Evolutionary conservation across 2,329 filamentous ascomycete genomes (phyloP).

Genomic region (Chalaropsis thielavioides): DNA sequence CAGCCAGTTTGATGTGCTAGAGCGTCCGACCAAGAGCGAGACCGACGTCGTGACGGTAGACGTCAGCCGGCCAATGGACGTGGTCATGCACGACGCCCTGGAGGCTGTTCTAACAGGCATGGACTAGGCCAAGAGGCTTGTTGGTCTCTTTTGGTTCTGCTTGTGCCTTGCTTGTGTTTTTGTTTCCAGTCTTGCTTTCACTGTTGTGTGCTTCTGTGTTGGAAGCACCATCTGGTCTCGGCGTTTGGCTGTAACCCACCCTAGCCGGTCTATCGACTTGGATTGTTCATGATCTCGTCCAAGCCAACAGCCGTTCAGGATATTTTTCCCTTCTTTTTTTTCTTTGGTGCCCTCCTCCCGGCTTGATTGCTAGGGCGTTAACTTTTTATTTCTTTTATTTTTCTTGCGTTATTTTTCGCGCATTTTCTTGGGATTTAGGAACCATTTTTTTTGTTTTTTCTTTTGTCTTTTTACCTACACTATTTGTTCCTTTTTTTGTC

Average conservation of each 20-base stretch:
- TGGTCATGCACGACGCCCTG: constrained; percentile 48
- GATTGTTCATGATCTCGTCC: constrained; percentile 15
- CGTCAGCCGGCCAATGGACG: constrained; percentile 42
- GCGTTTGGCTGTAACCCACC: background rate
- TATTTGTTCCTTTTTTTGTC: background rate
- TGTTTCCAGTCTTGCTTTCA: background rate
- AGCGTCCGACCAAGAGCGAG: constrained; percentile 59
- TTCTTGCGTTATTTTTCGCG: background rate
- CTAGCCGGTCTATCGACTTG: background rate
- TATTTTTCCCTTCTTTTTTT: background rate
- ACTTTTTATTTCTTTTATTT: background rate
- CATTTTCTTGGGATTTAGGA: background rate
- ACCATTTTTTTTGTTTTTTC: background rate
- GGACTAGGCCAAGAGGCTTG: constrained; percentile 16
- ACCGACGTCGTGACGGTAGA: constrained; percentile 59
- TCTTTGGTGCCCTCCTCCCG: background rate
- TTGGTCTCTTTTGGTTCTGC: background rate
- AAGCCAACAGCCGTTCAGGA: background rate
- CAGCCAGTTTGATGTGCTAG: constrained; percentile 79
- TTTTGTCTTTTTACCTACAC: background rate
- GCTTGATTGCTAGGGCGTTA: background rate
- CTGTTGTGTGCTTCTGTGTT: background rate
- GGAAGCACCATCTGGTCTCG: background rate
- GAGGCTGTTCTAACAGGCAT: constrained; percentile 42
- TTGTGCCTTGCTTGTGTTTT: constrained; percentile 1